Evolutionary conservation across 805 yeast species (phyloP).

Genomic region (Suhomyces sp.): DNA sequence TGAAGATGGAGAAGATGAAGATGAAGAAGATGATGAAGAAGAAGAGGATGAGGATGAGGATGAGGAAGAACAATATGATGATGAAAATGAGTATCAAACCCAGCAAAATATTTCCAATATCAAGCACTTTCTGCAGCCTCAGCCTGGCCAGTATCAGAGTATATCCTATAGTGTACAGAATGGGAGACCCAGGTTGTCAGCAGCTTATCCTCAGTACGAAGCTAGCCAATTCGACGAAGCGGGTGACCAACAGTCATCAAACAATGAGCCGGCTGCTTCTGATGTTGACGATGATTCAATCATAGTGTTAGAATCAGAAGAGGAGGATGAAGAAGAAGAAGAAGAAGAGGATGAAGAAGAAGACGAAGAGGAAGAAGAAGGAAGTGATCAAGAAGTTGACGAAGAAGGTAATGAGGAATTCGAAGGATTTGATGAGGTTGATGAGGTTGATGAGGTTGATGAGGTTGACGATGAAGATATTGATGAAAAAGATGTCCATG

Average conservation of each 20-base stretch:
- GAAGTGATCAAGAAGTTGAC: slow-evolving; percentile 1
- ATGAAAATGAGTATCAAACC: neutral
- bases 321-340: slow-evolving; percentile 1
- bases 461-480: slow-evolving; percentile 5
- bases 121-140: neutral
- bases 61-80: neutral
- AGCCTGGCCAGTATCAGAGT: neutral
- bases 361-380: neutral
- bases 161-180: neutral
- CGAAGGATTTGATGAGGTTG: slow-evolving; percentile 4
- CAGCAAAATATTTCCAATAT: neutral
- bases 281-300: neutral
- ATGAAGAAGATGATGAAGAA: neutral
- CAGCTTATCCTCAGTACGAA: neutral
- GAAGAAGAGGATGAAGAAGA: neutral
- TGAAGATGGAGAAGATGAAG: neutral
- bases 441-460: slow-evolving; percentile 2
- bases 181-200: slow-evolving; percentile 2
- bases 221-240: neutral
- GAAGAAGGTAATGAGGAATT: slow-evolving; percentile 7
- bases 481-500: slow-evolving; percentile 2
- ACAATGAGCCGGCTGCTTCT: neutral
- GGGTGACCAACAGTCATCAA: neutral
- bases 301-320: slow-evolving; percentile 5
- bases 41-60: neutral